Conservation (phyloP, 371 early-diverging fungal genomes). For the Apophysomyces variabilis region DNA sequence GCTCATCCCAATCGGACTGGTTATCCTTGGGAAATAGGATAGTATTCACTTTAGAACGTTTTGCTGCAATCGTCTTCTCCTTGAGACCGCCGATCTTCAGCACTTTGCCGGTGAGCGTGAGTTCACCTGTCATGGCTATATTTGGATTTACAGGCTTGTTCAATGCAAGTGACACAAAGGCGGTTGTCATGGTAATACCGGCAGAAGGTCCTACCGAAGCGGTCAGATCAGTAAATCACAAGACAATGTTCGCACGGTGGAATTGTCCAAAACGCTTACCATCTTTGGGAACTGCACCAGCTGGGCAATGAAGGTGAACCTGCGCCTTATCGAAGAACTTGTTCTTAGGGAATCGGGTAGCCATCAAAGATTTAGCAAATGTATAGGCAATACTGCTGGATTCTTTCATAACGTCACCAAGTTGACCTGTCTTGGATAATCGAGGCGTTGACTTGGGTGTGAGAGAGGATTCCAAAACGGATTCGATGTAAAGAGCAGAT, state of each 20-base stretch:
- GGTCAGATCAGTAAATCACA: neutral
- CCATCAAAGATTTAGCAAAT: slow-evolving; percentile 82
- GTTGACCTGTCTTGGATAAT: slow-evolving; percentile 88
- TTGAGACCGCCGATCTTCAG: slow-evolving; percentile 97
- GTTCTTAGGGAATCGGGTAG: slow-evolving; percentile 77
- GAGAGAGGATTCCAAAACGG: slow-evolving; percentile 82
- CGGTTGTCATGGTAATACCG: slow-evolving; percentile 94
- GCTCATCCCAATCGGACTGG: slow-evolving; percentile 92
- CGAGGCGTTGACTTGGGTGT: slow-evolving; percentile 68
- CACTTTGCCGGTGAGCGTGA: slow-evolving; percentile 96
- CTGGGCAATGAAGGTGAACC: slow-evolving; percentile 97
- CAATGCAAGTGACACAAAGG: slow-evolving; percentile 89
- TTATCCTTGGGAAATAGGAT: slow-evolving; percentile 93
- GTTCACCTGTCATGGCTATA: slow-evolving; percentile 97
- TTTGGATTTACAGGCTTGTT: slow-evolving; percentile 74
- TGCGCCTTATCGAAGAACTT: slow-evolving; percentile 87
- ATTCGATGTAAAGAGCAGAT: slow-evolving; percentile 93
- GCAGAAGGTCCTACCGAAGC: slow-evolving; percentile 85
- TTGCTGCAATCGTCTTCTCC: slow-evolving; percentile 98
- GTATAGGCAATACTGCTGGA: slow-evolving; percentile 95
- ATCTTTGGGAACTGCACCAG: slow-evolving; percentile 98
- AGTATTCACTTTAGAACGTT: slow-evolving; percentile 87
- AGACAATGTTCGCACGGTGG: neutral
- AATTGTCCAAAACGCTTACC: slow-evolving; percentile 49
- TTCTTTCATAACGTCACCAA: slow-evolving; percentile 99